phyloP scores from a whole-genome alignment of 768 basidiomycete genomes.

The Polyporus arcularius region DNA sequence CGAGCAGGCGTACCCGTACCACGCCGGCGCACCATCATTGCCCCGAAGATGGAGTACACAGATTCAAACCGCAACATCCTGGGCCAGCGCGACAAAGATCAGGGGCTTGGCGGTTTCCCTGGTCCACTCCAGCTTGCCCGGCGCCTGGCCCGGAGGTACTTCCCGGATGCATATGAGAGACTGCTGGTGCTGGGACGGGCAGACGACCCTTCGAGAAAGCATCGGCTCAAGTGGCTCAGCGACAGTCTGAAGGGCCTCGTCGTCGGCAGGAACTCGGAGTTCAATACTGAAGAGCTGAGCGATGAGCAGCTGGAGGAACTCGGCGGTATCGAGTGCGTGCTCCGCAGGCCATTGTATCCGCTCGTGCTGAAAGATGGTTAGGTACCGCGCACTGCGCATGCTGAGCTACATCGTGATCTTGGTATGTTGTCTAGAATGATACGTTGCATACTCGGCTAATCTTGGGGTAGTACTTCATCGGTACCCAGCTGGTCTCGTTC shows the following conservation, averaged over 20 bases:
- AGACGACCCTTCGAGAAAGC: neutral
- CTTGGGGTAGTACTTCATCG: constrained; percentile 61
- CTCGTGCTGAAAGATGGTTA: neutral
- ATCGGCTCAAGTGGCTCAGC: constrained; percentile 37
- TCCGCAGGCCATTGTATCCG: neutral
- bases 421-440: constrained; percentile 31
- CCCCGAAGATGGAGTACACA: constrained; percentile 1
- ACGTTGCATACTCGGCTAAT: constrained; percentile 25
- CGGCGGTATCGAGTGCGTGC: constrained; percentile 70
- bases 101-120: constrained; percentile 50
- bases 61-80: neutral
- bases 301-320: constrained; percentile 71
- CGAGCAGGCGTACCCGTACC: constrained; percentile 27
- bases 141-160: constrained; percentile 38
- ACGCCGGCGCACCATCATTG: constrained; percentile 37
- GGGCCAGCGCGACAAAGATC: constrained; percentile 34
- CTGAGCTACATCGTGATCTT: constrained; percentile 51
- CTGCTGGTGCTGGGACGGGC: constrained; percentile 1
- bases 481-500: constrained; percentile 55
- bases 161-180: constrained; percentile 43
- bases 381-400: constrained; percentile 50
- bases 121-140: constrained; percentile 43
- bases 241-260: constrained; percentile 40
- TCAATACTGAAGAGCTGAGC: constrained; percentile 53
- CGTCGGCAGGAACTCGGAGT: constrained; percentile 62